phyloP scores from a whole-genome alignment of 495 filamentous ascomycete genomes.

The Tetracladium setigerum region DNA sequence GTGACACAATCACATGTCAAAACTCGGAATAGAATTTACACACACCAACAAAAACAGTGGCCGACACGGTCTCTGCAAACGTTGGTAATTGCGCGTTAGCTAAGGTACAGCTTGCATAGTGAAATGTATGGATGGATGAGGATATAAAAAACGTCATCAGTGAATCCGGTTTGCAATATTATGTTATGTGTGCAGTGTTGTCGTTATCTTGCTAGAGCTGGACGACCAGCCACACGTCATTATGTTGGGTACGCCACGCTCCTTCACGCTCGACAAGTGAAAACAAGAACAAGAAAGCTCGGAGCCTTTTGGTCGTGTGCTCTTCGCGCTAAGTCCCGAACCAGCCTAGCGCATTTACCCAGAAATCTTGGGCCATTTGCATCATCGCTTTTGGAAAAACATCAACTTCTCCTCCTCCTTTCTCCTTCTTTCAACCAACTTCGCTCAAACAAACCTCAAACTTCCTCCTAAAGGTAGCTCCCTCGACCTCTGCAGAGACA shows the following conservation, averaged over 20 bases:
- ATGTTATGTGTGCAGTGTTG: neutral
- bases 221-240: conserved; percentile 1
- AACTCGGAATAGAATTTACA: too few species aligned
- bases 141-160: neutral
- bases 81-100: conserved; percentile 4
- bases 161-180: neutral
- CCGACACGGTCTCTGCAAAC: conserved; percentile 4
- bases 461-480: neutral
- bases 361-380: conserved; percentile 3
- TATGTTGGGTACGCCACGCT: too few species aligned
- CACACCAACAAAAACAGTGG: conserved; percentile 3
- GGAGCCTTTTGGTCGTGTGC: conserved; percentile 13
- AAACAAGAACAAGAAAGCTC: conserved; percentile 2
- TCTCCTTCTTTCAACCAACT: neutral
- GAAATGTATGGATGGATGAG: neutral
- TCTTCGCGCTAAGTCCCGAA: conserved; percentile 12
- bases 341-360: neutral
- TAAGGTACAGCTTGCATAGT: conserved; percentile 4
- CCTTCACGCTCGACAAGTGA: too few species aligned
- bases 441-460: too few species aligned
- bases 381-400: conserved; percentile 6
- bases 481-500: neutral
- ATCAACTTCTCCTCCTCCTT: neutral
- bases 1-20: conserved; percentile 18
- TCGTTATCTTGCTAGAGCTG: neutral